phyloP scores from a whole-genome alignment of 1,139 yeast genomes.

The Blastobotrys malaysiensis region DNA sequence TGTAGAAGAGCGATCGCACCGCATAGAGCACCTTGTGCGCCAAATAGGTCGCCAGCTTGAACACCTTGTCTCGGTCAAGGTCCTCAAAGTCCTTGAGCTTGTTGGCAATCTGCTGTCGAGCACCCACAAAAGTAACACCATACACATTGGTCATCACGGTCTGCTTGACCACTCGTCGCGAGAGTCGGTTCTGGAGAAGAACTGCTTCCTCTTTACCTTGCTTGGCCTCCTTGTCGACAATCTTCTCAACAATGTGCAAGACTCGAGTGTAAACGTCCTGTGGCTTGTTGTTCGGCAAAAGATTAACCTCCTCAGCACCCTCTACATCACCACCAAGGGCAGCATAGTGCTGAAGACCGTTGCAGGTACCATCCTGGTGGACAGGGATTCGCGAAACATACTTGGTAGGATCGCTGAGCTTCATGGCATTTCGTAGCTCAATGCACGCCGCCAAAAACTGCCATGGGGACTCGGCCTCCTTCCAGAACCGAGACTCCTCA shows the following conservation, averaged over 20 bases:
- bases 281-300: slow-evolving; percentile 76
- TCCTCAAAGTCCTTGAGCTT: slow-evolving; percentile 41
- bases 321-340: slow-evolving; percentile 95
- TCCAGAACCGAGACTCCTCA: slow-evolving; percentile 68
- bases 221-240: slow-evolving; percentile 56
- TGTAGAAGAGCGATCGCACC: slow-evolving; percentile 77
- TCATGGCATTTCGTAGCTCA: slow-evolving; percentile 69
- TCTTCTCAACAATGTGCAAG: slow-evolving; percentile 57
- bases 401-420: slow-evolving; percentile 66
- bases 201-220: slow-evolving; percentile 50
- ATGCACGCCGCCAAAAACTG: slow-evolving; percentile 84
- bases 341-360: slow-evolving; percentile 96
- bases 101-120: slow-evolving; percentile 67
- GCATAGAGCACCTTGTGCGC: slow-evolving; percentile 77
- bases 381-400: slow-evolving; percentile 80
- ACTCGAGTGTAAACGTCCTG: slow-evolving; percentile 89
- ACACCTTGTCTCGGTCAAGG: slow-evolving; percentile 35
- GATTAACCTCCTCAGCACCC: slow-evolving; percentile 90
- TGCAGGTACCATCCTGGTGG: slow-evolving; percentile 97
- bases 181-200: slow-evolving; percentile 46
- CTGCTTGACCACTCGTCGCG: slow-evolving; percentile 88
- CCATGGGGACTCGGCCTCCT: slow-evolving; percentile 88
- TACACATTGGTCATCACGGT: slow-evolving; percentile 98
- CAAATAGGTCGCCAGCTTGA: slow-evolving; percentile 54
- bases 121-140: slow-evolving; percentile 95